These are phyloP conservation scores for Cystofilobasidium ferigula DNA, from an alignment of 768 basidiomycete genomes.

Conservation along the genomic window DNA sequence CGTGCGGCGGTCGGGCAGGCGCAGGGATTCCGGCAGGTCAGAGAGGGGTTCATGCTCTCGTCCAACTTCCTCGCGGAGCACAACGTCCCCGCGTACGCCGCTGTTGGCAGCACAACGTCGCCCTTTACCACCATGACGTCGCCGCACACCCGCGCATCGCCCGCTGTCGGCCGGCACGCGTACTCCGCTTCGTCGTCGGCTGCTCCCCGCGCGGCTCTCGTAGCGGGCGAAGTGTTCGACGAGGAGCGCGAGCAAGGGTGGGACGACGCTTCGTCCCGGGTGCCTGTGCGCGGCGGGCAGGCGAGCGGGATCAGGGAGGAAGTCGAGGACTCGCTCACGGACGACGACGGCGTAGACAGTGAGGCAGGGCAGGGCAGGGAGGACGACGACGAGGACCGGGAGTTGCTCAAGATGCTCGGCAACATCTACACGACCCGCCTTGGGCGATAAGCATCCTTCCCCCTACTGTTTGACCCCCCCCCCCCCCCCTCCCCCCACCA, in stretches of 20 bases:
- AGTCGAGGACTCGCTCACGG: too few relatives aligned
- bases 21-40: background rate
- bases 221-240: background rate
- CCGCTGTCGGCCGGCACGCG: background rate
- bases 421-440: conserved; percentile 8
- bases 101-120: background rate
- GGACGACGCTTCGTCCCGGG: conserved; percentile 14
- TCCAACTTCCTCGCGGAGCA: conserved; percentile 1
- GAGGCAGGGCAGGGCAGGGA: background rate
- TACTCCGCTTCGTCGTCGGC: too few relatives aligned
- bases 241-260: conserved; percentile 5
- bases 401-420: conserved; percentile 3
- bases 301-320: too few relatives aligned
- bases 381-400: background rate
- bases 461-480: too few relatives aligned
- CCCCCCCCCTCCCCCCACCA: too few relatives aligned
- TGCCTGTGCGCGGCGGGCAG: too few relatives aligned
- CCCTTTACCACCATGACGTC: background rate
- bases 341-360: background rate
- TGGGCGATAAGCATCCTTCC: too few relatives aligned
- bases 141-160: too few relatives aligned
- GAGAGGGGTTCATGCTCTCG: background rate
- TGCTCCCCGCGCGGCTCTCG: background rate
- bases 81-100: background rate
- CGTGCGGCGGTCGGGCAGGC: background rate